Base-by-base conservation (phyloP, 2,329 filamentous ascomycete species). In the Cladosporium sp. region DNA sequence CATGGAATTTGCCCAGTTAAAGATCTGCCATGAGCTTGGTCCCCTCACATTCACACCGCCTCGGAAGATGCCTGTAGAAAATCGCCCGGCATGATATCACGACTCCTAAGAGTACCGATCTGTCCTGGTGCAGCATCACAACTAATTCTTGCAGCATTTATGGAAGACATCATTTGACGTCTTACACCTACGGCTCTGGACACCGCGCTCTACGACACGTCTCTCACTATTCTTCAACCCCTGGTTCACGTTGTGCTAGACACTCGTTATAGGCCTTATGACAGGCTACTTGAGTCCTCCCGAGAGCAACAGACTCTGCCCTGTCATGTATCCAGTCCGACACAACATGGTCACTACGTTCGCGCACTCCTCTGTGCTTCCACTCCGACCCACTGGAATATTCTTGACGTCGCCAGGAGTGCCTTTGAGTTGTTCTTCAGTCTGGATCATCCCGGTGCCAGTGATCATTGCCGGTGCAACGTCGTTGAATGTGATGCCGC, bases 391-490 rank as follows among this genome's bases (percentile, higher is more conserved):
- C 2, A 89, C 80, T 0, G 87, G 87, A 52, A 89, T 88, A 32
- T 84, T 84, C 69, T 80, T 83, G 28, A 86, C 85, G 69, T 88
- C 84, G 0, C 87, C 87, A 0, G 86, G 82, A 36, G 75, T 75
- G 5, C 74, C 75, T 59, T 76, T 77, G 52, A 77, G 66, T 26
- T 72, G 61, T 68, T 85, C 82, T 49, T 84, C 84, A 67, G 86
- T 81, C 1, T 86, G 85, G 51, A 89, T 86, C 86, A 89, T 86
- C 1, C 79, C 79, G 10, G 79, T 80, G 1, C 75, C 74, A 2
- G 86, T 87, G 69, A 90, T 89, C 87, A 90, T 89, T 2, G 87
- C 88, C 0, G 88, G 88, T 14, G 87, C 86, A n/a, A 90, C 86
- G 71, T 90, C 87, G 68, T 90, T 90, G 66, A 89, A 87, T 8